Evolutionary conservation across 805 yeast genomes (phyloP), one percentile per base, ranked within the genome.

Genomic region (Ogataea henricii): DNA sequence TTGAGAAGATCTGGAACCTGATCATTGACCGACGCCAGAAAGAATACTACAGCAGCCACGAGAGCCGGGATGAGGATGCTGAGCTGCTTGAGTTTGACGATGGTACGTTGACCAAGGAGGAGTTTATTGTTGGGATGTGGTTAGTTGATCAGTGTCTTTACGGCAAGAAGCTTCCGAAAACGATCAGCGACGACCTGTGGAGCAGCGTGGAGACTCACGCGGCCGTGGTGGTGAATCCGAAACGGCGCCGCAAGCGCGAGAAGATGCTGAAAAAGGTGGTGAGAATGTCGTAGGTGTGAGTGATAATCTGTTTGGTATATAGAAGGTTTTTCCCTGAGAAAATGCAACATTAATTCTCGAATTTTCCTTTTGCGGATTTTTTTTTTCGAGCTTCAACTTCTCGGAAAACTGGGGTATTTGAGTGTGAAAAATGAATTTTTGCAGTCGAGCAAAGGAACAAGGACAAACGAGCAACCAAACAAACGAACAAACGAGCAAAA

Each of bases 81-180:
- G 43, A 41, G 18, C 48, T 53, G 84, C 23, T 89, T 89, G 89
- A 78, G 79, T 40, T 72, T 85, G 57, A 71, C 39, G 94, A 87
- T 63, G 96, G 96, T 0, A 79, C 87, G 1, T 70, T 94, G 46
- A 85, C 83, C 55, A 79, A 88, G 52, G 84, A 82, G 30, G 92
- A 91, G 53, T 94, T 94, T 59, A 70, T 92, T 26, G 92, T 91
- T n/a, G 99, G 99, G 0, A 91, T 88, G 87, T 94, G 99, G 99
- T 68, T 91, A 4, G 91, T 94, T 2, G 99, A 94, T 65, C 99
- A 94, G 67, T 88, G 97, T 62, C 72, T 94, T 12, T 94, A 92
- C 63, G 99, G 99, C 0, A 74, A 96, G 33, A 94, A 94, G 64
- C 69, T 94, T 41, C 98, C 99, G 0, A 76, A 79, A 49, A 67